Percentiles rank a stretch among this genome's conserved stretches.
These are phyloP conservation scores for Vanrija humicola DNA, from an alignment of 1,284 basidiomycete genomes.

Conservation along the genomic window DNA sequence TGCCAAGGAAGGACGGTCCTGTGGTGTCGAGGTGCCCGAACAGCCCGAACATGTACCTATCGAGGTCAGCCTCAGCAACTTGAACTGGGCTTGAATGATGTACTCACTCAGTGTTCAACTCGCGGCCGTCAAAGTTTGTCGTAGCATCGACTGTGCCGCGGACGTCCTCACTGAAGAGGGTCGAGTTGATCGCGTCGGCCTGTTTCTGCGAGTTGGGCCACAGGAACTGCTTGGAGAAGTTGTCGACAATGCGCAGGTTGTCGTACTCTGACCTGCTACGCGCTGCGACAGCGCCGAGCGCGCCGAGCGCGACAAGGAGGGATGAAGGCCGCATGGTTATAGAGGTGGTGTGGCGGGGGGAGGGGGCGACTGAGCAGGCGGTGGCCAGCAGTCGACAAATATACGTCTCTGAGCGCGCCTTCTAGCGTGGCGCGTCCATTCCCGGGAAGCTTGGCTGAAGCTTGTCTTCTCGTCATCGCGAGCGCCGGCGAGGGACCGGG, in stretches of 20 bases:
- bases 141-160: not conserved
- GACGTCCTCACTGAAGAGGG: not conserved
- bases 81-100: no score
- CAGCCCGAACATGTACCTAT: constrained; percentile 5
- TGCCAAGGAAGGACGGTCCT: not conserved
- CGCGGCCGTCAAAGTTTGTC: not conserved
- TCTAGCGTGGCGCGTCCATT: no score
- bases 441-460: no score
- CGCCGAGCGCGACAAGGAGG: not conserved
- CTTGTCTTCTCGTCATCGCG: no score
- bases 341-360: no score
- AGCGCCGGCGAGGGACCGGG: no score
- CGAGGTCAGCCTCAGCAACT: no score
- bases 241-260: not conserved
- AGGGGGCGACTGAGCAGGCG: no score
- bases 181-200: not conserved
- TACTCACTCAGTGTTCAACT: not conserved
- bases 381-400: no score
- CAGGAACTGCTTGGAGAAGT: not conserved
- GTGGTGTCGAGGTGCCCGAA: not conserved
- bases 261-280: not conserved
- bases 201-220: not conserved
- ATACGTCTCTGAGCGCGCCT: no score
- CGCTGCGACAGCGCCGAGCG: not conserved
- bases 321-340: no score